Conservation (phyloP, 2,329 filamentous ascomycete genomes). For the Cadophora gregata region DNA sequence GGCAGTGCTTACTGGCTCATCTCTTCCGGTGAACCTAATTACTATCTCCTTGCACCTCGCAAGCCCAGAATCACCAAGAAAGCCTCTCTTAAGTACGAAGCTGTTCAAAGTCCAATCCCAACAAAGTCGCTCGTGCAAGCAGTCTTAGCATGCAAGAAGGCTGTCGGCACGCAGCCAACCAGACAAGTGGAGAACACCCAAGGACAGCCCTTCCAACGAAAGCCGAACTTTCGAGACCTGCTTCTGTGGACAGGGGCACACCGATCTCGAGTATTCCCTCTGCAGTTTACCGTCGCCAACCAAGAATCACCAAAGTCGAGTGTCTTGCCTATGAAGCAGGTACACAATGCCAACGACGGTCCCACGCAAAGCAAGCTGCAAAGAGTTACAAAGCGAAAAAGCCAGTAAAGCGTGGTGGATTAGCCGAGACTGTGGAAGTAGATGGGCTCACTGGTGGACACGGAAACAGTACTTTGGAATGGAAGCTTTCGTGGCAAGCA, state of each 20-base stretch:
- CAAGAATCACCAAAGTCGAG: neutral
- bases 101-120: neutral
- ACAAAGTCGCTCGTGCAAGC: neutral
- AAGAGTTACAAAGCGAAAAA: neutral
- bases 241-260: neutral
- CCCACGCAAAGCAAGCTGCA: neutral
- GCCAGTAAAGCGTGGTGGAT: conserved; percentile 2
- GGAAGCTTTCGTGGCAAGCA: neutral
- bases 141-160: neutral
- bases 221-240: neutral
- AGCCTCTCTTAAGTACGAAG: neutral
- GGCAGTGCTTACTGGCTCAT: neutral
- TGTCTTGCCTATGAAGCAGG: neutral
- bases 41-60: neutral
- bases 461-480: neutral
- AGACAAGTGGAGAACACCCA: neutral
- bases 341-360: conserved; percentile 2
- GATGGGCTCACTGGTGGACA: neutral
- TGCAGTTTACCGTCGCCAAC: neutral
- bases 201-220: neutral
- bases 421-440: neutral
- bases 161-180: neutral
- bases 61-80: conserved; percentile 7
- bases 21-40: neutral
- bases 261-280: neutral